Conservation (phyloP, 2,329 filamentous ascomycete genomes). For the Venturia carpophila region DNA sequence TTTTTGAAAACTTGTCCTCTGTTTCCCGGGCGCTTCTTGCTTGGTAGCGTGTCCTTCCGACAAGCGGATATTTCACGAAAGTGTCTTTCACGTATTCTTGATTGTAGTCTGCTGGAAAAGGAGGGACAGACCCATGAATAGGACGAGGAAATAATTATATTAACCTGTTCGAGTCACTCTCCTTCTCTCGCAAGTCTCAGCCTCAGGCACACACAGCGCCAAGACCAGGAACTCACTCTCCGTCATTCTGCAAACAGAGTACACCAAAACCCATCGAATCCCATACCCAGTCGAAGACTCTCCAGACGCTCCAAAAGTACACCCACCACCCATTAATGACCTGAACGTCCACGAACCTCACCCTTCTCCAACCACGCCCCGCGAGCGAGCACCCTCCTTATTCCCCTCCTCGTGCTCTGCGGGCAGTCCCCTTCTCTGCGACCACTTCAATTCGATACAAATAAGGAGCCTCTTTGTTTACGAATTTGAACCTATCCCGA, state of each 20-base stretch:
- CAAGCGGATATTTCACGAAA: not conserved
- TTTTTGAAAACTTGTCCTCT: constrained; percentile 37
- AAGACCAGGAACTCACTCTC: not conserved
- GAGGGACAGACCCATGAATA: not conserved
- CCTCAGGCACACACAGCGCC: not conserved
- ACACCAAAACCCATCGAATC: not conserved
- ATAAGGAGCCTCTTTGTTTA: not conserved
- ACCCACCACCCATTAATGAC: not conserved
- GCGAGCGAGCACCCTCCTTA: constrained; percentile 6
- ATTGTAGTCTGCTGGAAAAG: not conserved
- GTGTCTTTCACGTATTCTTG: not conserved
- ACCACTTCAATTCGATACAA: not conserved
- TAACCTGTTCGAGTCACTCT: not conserved
- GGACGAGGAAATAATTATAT: not conserved
- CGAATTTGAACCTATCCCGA: not conserved
- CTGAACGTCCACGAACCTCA: not conserved
- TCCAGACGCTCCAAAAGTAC: not conserved
- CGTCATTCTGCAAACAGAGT: not conserved
- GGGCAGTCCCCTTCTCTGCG: not conserved
- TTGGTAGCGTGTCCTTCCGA: constrained; percentile 1
- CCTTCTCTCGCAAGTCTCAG: not conserved
- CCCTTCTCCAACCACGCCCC: constrained; percentile 5
- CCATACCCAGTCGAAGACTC: not conserved
- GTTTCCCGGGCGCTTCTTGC: not conserved
- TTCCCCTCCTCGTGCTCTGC: constrained; percentile 10